Conservation (phyloP, 2,329 filamentous ascomycete genomes). For the Diaporthe citrichinensis region DNA sequence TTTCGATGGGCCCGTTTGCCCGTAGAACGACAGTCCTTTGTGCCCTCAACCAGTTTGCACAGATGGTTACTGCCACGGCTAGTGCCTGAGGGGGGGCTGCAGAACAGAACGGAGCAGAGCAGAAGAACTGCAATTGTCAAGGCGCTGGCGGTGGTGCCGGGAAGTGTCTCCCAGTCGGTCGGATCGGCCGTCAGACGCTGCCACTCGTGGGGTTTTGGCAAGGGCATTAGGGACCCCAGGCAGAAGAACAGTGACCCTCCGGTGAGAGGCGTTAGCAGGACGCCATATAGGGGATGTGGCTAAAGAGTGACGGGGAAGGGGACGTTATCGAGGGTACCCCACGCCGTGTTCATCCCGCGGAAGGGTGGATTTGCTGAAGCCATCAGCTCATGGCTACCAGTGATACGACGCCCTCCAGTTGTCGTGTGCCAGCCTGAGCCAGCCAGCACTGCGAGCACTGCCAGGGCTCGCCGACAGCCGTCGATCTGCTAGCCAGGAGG, state of each 20-base stretch:
- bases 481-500: constrained; percentile 2
- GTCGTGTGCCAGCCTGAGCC: not conserved
- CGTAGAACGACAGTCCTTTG: not conserved
- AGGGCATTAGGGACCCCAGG: not conserved
- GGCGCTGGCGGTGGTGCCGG: constrained; percentile 5
- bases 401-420: constrained; percentile 5
- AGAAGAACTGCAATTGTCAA: not conserved
- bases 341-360: constrained; percentile 30
- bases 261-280: not conserved
- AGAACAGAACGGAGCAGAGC: not conserved
- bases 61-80: not conserved
- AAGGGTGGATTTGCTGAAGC: constrained; percentile 23
- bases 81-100: not conserved
- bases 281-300: constrained; percentile 3
- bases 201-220: constrained; percentile 18
- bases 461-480: constrained; percentile 9
- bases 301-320: not conserved
- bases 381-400: constrained; percentile 26
- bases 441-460: no score
- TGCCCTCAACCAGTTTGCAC: not conserved
- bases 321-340: constrained; percentile 34
- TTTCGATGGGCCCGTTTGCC: not conserved
- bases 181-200: constrained; percentile 5
- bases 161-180: constrained; percentile 3
- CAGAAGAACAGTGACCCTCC: not conserved